Percentiles rank a stretch among this genome's conserved stretches.
Conservation (phyloP, 352 stramenopile species). For the Phytophthora meadii region DNA sequence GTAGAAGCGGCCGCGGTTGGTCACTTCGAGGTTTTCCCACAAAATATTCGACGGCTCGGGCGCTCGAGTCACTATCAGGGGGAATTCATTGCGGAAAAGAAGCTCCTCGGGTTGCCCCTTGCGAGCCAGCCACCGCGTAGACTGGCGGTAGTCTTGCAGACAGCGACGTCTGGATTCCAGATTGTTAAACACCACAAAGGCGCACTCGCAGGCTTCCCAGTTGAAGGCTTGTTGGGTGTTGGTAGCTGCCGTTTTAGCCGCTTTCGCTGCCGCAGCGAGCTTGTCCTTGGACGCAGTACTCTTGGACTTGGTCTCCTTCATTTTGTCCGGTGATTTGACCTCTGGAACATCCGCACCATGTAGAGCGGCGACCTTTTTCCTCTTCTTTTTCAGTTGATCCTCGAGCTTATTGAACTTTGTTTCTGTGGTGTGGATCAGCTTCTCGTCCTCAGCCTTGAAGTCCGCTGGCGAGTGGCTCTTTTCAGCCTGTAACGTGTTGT, state of each 20-base stretch:
- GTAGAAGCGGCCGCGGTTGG: constrained; percentile 65
- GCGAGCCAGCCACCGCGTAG: constrained; percentile 44
- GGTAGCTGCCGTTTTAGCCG: constrained; percentile 27
- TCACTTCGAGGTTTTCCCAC: constrained; percentile 86
- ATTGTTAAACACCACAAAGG: constrained; percentile 91
- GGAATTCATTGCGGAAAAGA: constrained; percentile 52
- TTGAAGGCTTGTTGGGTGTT: constrained; percentile 55
- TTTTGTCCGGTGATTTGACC: constrained; percentile 36
- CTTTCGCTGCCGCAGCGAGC: constrained; percentile 29
- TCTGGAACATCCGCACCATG: constrained; percentile 37
- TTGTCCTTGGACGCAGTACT: constrained; percentile 25
- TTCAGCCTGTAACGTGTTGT: constrained; percentile 46
- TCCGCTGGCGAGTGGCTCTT: constrained; percentile 35
- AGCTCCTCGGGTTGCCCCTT: constrained; percentile 55
- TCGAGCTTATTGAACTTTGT: constrained; percentile 26
- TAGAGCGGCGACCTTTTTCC: constrained; percentile 55
- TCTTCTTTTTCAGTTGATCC: constrained; percentile 45
- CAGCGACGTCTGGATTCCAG: constrained; percentile 75
- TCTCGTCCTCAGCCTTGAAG: constrained; percentile 41
- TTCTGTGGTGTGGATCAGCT: constrained; percentile 40
- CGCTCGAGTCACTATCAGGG: constrained; percentile 58
- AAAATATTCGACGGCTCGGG: constrained; percentile 86
- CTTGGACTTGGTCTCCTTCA: not conserved
- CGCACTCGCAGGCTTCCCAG: constrained; percentile 71
- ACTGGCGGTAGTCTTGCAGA: constrained; percentile 79